Evolutionary conservation across 2,329 filamentous ascomycete genomes (phyloP).

Genomic region (Cladosporium halotolerans): DNA sequence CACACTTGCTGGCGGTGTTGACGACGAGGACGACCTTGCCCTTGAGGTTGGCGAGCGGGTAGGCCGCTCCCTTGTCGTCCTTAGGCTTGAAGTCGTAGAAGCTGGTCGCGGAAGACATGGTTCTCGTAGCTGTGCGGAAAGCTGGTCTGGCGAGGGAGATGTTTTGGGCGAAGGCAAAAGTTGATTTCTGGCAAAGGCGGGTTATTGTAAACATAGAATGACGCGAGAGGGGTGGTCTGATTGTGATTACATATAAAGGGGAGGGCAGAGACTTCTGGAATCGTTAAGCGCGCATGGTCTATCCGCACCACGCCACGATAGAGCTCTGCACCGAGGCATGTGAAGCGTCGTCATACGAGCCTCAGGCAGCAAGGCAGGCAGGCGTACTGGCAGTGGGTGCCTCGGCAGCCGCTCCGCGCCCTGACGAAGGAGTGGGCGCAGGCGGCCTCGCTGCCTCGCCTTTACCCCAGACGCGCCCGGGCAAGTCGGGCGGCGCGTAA

Average conservation of each 20-base stretch:
- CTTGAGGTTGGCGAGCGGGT: slow-evolving; percentile 64
- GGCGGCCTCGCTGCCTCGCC: too few species aligned
- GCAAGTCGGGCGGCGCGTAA: too few species aligned
- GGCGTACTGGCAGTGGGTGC: too few species aligned
- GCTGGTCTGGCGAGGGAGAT: neutral
- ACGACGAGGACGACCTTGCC: slow-evolving; percentile 93
- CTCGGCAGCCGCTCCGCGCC: too few species aligned
- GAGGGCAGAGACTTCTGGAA: slow-evolving; percentile 2
- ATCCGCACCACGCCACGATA: neutral
- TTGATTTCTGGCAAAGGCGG: slow-evolving; percentile 3
- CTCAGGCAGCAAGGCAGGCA: too few species aligned
- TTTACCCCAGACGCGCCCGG: too few species aligned
- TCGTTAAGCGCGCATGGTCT: neutral
- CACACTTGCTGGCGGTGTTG: slow-evolving; percentile 98
- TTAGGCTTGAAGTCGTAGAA: slow-evolving; percentile 81
- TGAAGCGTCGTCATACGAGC: neutral
- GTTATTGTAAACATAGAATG: slow-evolving; percentile 4
- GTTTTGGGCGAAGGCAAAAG: neutral
- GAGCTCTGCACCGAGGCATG: slow-evolving; percentile 5
- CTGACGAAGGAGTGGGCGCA: too few species aligned
- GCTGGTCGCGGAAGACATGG: slow-evolving; percentile 61
- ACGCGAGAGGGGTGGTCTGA: neutral
- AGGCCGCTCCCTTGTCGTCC: slow-evolving; percentile 60
- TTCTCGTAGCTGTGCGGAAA: slow-evolving; percentile 17
- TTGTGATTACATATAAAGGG: neutral